A percentile compares a stretch with the other conserved stretches of the same genome.
Evolutionary conservation across 768 basidiomycete genomes (phyloP).

Genomic region (Erythrobasidium yunnanense): DNA sequence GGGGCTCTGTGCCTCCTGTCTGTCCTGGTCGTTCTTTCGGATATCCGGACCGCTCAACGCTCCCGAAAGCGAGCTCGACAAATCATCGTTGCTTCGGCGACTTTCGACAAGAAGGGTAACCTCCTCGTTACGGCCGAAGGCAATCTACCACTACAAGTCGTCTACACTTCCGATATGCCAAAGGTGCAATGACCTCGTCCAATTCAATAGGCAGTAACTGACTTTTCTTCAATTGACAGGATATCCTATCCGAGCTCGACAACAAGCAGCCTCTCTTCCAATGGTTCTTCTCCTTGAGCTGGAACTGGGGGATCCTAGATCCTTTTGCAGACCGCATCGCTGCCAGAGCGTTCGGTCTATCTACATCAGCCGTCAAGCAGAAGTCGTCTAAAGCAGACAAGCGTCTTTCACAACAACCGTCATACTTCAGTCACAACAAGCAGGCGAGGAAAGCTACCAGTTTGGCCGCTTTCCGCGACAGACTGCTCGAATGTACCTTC

Average conservation of each 20-base stretch:
- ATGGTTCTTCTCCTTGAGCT: conserved; percentile 42
- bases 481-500: conserved; percentile 41
- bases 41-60: conserved; percentile 33
- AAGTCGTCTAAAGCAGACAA: background rate
- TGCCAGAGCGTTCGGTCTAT: conserved; percentile 4
- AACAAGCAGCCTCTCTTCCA: conserved; percentile 42
- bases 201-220: background rate
- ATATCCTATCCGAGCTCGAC: conserved; percentile 40
- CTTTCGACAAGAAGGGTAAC: conserved; percentile 41
- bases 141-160: conserved; percentile 41
- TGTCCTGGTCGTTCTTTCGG: conserved; percentile 37
- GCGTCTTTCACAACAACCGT: background rate
- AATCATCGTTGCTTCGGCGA: conserved; percentile 41
- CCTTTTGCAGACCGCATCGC: conserved; percentile 40
- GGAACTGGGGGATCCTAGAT: conserved; percentile 41
- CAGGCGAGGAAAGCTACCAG: background rate
- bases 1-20: conserved; percentile 39
- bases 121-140: conserved; percentile 42
- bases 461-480: conserved; percentile 35
- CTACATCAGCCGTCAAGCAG: background rate
- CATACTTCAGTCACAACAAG: background rate
- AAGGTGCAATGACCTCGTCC: background rate
- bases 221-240: conserved; percentile 28
- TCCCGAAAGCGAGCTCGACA: conserved; percentile 38
- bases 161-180: conserved; percentile 39